These are phyloP conservation scores for Digitaria exilis DNA, from an alignment of 202 grass and related monocot species.

Conservation along the genomic window DNA sequence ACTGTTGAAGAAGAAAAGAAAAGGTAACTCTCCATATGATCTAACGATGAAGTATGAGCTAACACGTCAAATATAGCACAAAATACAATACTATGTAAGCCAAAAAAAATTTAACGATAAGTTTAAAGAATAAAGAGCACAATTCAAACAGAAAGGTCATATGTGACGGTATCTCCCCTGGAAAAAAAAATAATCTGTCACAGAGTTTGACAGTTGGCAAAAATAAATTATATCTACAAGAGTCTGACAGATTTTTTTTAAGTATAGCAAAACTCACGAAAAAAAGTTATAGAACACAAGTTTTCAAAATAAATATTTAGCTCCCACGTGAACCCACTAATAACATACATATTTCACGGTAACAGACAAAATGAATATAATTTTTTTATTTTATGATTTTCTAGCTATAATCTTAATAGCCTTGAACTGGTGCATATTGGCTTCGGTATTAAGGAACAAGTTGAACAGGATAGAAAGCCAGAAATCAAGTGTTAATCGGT, in stretches of 20 bases:
- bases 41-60: background rate
- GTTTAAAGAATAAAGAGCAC: background rate
- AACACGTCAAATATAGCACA: background rate
- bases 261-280: background rate
- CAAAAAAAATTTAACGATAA: background rate
- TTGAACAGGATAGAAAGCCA: constrained; percentile 19
- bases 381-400: background rate
- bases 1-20: background rate
- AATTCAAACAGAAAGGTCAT: background rate
- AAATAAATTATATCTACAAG: background rate
- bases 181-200: background rate
- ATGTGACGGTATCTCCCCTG: background rate
- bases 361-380: constrained; percentile 9
- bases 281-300: background rate
- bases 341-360: background rate
- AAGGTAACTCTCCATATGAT: background rate
- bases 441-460: background rate
- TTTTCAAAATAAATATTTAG: background rate
- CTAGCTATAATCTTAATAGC: background rate
- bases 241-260: background rate
- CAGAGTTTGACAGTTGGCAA: background rate
- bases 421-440: constrained; percentile 16
- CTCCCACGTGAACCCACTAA: background rate
- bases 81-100: background rate
- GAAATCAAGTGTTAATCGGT: constrained; percentile 14